Base-by-base conservation (phyloP, 2,329 filamentous ascomycete species). In the Elsinoe necatrix region DNA sequence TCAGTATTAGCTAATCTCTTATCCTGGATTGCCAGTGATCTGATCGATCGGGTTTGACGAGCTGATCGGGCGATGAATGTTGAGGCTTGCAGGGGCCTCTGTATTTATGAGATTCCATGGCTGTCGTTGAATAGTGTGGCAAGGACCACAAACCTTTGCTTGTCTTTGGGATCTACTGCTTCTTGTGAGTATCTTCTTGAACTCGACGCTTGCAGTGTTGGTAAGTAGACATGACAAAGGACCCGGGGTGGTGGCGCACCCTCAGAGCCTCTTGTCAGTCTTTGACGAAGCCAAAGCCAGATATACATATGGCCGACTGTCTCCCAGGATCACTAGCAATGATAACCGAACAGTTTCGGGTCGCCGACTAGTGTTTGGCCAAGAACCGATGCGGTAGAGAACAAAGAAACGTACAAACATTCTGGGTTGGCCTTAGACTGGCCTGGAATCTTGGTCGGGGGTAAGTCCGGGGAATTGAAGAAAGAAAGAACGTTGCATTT, bases 401-500 rank as follows among this genome's bases (percentile, higher is more conserved):
- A 52, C 48, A 52, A 52, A 52, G 48, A 23, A 39, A 52, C 29
- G n/a, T n/a, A 52, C 48, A 35, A 21, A 35, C 29, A 21, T 37
- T 52, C 29, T 52, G 48, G 48, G 29, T 39, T 12, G 48, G 20
- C 48, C 48, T 20, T 52, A 18, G 48, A 25, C 5, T 12, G 29
- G 48, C 31, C 48, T 52, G 48, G 48, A 52, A 52, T 52, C 48
- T 52, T 16, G 48, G 16, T 18, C 16, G 31, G 48, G 48, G 48
- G 48, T 27, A 52, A 37, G 20, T 39, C 48, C 48, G 48, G 31
- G 31, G 48, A 11, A 52, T 5, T 20, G 48, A 39, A 25, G 29
- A 52, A 52, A 52, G 48, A 39, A 25, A 9, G 18, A 16, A 50
- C 12, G 16, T 55, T 55, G 52, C 52, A 55, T 55, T 55, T 55